Evolutionary conservation across 2,329 filamentous ascomycete species (phyloP).

Genomic region (Phoma sp.): DNA sequence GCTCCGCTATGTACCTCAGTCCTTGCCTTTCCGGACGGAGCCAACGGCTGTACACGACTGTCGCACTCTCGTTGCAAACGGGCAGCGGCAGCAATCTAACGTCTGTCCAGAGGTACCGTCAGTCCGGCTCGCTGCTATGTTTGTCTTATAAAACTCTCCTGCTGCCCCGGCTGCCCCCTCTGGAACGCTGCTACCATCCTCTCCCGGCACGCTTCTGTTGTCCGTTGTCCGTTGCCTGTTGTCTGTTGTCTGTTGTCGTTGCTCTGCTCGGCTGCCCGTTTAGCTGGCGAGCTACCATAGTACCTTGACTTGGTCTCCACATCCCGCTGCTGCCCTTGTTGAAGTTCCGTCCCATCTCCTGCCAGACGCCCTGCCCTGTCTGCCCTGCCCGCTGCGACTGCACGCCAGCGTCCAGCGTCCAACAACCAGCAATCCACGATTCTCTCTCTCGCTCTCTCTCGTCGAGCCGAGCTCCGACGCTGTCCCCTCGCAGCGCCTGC

Average conservation of each 20-base stretch:
- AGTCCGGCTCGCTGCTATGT: constrained; percentile 44
- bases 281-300: constrained; percentile 9
- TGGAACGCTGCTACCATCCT: constrained; percentile 39
- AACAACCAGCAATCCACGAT: background rate
- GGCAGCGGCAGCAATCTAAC: constrained; percentile 50
- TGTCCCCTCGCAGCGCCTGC: constrained; percentile 19
- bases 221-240: background rate
- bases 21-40: constrained; percentile 48
- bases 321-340: constrained; percentile 15
- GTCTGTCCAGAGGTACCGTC: constrained; percentile 46
- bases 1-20: constrained; percentile 41
- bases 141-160: constrained; percentile 49
- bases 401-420: background rate
- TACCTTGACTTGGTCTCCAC: constrained; percentile 13
- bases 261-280: constrained; percentile 15
- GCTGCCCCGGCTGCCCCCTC: constrained; percentile 40
- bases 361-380: constrained; percentile 14
- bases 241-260: constrained; percentile 4
- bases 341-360: constrained; percentile 16
- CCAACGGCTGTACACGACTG: constrained; percentile 49
- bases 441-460: background rate
- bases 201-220: constrained; percentile 25
- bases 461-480: constrained; percentile 13
- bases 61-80: constrained; percentile 51
- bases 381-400: background rate